These are phyloP conservation scores for Raffaelea ambrosiae DNA, from an alignment of 2,329 filamentous ascomycete species.

Conservation along the genomic window DNA sequence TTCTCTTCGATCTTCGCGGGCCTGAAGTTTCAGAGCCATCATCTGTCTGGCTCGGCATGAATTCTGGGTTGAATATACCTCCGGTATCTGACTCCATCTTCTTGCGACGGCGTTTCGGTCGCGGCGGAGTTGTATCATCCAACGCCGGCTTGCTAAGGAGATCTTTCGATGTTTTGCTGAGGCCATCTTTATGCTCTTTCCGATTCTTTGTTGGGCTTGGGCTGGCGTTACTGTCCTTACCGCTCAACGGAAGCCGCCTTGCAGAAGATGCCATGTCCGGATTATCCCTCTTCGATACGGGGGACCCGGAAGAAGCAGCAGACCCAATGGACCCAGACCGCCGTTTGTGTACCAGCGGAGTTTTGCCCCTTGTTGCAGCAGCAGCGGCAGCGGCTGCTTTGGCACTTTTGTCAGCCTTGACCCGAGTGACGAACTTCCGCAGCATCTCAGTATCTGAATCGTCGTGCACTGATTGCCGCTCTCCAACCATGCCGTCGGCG, in stretches of 20 bases:
- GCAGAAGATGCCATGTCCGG: background rate
- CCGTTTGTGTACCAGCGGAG: constrained; percentile 13
- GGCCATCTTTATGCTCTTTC: constrained; percentile 15
- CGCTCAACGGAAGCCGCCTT: constrained; percentile 22
- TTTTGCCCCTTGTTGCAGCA: background rate
- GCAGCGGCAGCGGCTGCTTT: constrained; percentile 19
- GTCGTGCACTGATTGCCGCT: constrained; percentile 14
- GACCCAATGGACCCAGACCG: constrained; percentile 18
- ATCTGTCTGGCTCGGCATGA: constrained; percentile 6
- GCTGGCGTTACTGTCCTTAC: constrained; percentile 26
- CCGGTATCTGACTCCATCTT: constrained; percentile 19
- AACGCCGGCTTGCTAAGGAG: constrained; percentile 17
- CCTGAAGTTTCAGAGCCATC: background rate
- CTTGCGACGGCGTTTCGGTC: constrained; percentile 21
- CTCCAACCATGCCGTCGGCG: constrained; percentile 2
- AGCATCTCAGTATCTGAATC: constrained; percentile 26
- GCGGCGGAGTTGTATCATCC: constrained; percentile 17
- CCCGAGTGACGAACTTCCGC: constrained; percentile 24
- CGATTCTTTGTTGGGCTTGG: constrained; percentile 29
- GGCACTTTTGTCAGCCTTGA: constrained; percentile 23
- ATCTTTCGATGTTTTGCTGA: constrained; percentile 3
- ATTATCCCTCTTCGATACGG: constrained; percentile 13
- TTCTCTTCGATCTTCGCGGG: constrained; percentile 3
- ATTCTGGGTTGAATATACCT: constrained; percentile 18
- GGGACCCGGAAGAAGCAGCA: constrained; percentile 20